Percentiles rank a stretch among this genome's conserved stretches.
phyloP scores from a whole-genome alignment of 768 basidiomycete species.

The Naganishia vishniacii region DNA sequence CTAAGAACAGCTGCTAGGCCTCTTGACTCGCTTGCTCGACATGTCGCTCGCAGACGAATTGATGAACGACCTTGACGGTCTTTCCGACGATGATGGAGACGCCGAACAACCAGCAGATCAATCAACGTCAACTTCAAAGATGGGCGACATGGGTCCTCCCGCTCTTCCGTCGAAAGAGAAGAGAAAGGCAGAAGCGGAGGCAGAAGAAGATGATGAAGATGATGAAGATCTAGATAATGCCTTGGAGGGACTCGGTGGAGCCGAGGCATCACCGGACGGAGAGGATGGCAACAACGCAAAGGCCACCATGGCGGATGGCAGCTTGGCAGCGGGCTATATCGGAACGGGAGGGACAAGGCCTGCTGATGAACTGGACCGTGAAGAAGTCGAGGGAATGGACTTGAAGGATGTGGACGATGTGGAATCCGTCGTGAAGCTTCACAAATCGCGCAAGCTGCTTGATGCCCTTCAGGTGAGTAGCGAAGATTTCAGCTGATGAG shows the following conservation, averaged over 20 bases:
- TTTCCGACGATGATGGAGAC: slow-evolving; percentile 58
- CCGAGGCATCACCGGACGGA: slow-evolving; percentile 53
- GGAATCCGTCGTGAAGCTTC: slow-evolving; percentile 76
- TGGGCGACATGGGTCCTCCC: slow-evolving; percentile 41
- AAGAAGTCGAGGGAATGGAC: slow-evolving; percentile 93
- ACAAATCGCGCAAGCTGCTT: slow-evolving; percentile 77
- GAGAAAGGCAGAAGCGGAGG: slow-evolving; percentile 42
- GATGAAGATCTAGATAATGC: slow-evolving; percentile 58
- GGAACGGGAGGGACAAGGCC: slow-evolving; percentile 73
- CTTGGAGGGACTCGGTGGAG: background rate
- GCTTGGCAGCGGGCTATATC: slow-evolving; percentile 38
- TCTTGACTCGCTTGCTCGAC: too few relatives aligned
- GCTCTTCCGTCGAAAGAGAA: slow-evolving; percentile 31
- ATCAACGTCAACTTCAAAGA: slow-evolving; percentile 13
- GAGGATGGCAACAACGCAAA: slow-evolving; percentile 52
- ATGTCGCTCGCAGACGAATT: slow-evolving; percentile 78
- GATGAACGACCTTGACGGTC: slow-evolving; percentile 80
- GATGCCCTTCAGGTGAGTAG: slow-evolving; percentile 70
- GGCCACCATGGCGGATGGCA: slow-evolving; percentile 58
- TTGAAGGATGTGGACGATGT: slow-evolving; percentile 79
- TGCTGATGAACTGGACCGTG: slow-evolving; percentile 89
- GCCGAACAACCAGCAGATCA: slow-evolving; percentile 23
- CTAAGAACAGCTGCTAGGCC: too few relatives aligned
- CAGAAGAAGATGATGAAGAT: slow-evolving; percentile 54
- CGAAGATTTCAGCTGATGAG: background rate